phyloP scores from a whole-genome alignment of 129 eudicot species.

The Ambrosia artemisiifolia region DNA sequence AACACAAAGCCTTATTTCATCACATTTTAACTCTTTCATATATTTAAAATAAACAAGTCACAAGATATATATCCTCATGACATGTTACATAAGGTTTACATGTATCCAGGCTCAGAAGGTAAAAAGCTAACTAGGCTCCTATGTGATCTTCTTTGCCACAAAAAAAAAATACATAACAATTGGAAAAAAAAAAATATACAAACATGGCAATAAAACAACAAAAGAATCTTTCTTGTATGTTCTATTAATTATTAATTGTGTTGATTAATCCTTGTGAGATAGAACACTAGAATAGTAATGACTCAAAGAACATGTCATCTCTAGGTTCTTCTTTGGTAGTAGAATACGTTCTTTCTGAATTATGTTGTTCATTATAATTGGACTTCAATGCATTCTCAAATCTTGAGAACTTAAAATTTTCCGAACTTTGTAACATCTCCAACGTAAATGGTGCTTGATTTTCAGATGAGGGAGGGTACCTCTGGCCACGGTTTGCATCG shows the following conservation, averaged over 20 bases:
- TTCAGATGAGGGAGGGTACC: constrained; percentile 31
- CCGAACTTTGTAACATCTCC: constrained; percentile 54
- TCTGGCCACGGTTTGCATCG: constrained; percentile 22
- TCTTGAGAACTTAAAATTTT: constrained; percentile 42
- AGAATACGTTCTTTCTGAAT: constrained; percentile 34
- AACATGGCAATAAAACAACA: constrained; percentile 32
- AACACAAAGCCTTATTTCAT: not conserved
- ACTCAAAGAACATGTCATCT: constrained; percentile 62
- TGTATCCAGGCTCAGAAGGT: constrained; percentile 21
- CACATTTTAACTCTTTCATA: constrained; percentile 1
- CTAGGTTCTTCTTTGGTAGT: constrained; percentile 70
- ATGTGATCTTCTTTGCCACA: constrained; percentile 18
- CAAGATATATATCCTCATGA: constrained; percentile 25
- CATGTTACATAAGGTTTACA: constrained; percentile 13
- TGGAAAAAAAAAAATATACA: constrained; percentile 17
- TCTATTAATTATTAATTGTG: constrained; percentile 20
- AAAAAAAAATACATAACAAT: constrained; percentile 12
- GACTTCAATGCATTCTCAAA: constrained; percentile 44
- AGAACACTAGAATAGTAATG: constrained; percentile 42
- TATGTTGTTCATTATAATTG: constrained; percentile 34
- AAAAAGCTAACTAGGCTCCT: constrained; percentile 20
- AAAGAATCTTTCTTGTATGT: constrained; percentile 31
- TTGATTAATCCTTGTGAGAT: constrained; percentile 2
- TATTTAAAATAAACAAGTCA: constrained; percentile 18
- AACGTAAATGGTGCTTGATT: constrained; percentile 49